Conservation (phyloP, 352 stramenopile genomes). For the Phytophthora aleatoria region DNA sequence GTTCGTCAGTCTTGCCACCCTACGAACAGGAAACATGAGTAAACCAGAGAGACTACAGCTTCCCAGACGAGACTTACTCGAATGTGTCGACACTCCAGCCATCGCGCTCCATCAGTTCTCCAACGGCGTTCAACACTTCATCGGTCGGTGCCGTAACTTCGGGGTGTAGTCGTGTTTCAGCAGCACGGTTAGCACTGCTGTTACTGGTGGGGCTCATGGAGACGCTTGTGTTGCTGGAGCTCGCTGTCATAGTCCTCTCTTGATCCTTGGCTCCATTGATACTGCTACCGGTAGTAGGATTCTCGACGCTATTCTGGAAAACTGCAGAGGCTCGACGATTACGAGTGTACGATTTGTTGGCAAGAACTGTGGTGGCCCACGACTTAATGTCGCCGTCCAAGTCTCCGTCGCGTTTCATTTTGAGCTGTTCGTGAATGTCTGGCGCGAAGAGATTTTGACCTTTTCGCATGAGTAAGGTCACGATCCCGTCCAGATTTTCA, state of each 20-base stretch:
- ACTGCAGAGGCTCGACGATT: constrained; percentile 61
- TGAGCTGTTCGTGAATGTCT: constrained; percentile 83
- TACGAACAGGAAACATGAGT: constrained; percentile 29
- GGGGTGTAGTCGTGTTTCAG: constrained; percentile 60
- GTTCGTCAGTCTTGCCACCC: constrained; percentile 61
- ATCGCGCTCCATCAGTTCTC: constrained; percentile 72
- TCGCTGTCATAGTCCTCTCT: constrained; percentile 25
- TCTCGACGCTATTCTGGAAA: constrained; percentile 37
- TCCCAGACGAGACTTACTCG: constrained; percentile 41
- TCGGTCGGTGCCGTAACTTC: constrained; percentile 63
- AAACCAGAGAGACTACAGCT: neutral
- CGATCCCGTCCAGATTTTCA: constrained; percentile 78
- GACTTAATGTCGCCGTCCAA: constrained; percentile 81
- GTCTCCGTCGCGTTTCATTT: constrained; percentile 69
- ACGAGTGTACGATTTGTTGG: constrained; percentile 81
- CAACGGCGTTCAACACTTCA: constrained; percentile 68
- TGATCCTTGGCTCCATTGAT: constrained; percentile 17
- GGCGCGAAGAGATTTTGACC: constrained; percentile 81
- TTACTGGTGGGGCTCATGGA: constrained; percentile 12
- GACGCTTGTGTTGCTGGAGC: constrained; percentile 20
- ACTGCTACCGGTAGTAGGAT: constrained; percentile 12
- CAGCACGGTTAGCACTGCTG: constrained; percentile 33
- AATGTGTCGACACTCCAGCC: constrained; percentile 81
- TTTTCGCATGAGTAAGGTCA: constrained; percentile 78
- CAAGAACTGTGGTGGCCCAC: constrained; percentile 74